Conservation (phyloP, 2,329 filamentous ascomycete species). For the Cordyceps cicadae region DNA sequence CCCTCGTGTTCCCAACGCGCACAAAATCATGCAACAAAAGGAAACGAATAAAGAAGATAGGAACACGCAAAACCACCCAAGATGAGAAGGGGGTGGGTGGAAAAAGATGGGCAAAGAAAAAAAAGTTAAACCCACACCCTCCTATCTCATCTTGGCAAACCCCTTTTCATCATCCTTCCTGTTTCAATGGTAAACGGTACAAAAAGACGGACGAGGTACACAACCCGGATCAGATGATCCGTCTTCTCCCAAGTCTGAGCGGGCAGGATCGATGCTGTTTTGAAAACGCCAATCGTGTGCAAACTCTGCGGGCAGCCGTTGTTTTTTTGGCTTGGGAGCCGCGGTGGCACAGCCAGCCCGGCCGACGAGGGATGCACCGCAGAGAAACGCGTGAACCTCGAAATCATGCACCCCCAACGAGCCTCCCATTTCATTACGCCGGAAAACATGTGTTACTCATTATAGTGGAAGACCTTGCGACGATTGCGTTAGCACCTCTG, state of each 20-base stretch:
- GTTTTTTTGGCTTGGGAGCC: too few relatives aligned
- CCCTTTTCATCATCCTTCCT: background rate
- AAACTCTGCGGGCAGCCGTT: background rate
- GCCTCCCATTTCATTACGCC: slow-evolving; percentile 9
- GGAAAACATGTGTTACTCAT: slow-evolving; percentile 10
- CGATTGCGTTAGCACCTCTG: slow-evolving; percentile 4
- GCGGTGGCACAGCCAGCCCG: background rate
- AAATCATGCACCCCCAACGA: slow-evolving; percentile 6
- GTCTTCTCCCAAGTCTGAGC: background rate
- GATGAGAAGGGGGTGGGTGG: background rate
- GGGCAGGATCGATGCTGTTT: background rate
- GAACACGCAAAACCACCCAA: background rate
- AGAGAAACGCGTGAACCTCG: background rate
- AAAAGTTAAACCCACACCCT: background rate
- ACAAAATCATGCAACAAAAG: background rate
- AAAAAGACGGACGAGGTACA: background rate
- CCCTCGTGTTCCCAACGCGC: background rate
- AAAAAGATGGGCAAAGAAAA: background rate
- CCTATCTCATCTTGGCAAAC: background rate
- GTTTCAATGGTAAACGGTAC: background rate
- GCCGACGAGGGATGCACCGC: background rate
- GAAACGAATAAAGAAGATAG: background rate
- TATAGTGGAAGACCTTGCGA: slow-evolving; percentile 7
- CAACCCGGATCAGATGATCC: background rate
- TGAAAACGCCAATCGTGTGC: background rate